Evolutionary conservation across 2,329 filamentous ascomycete species (phyloP), one percentile per base, ranked within the genome.

Genomic region (Plenodomus lindquistii): DNA sequence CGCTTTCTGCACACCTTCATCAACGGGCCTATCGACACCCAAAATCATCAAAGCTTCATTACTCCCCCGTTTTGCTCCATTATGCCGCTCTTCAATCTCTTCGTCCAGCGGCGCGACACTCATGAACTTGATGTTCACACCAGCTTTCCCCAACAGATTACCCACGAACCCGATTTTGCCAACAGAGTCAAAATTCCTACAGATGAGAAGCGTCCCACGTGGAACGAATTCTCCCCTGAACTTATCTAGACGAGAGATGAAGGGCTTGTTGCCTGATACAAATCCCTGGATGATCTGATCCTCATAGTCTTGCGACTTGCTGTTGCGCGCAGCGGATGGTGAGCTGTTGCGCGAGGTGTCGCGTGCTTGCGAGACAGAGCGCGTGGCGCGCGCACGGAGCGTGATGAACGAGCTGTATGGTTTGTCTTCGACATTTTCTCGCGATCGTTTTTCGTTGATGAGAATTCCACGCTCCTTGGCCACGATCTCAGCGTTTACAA

Each of bases 81-180:
- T 55, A 50, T 51, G 34, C 41, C 55, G 46, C 48, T 69, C 57
- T 42, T 63, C 57, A 15, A 65, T 53, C 37, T 70, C 70, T 34
- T 74, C 69, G 47, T 79, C 78, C 53, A 88, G 67, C 8, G 81
- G 80, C 40, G 81, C 80, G 1, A 92, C 89, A 64, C 83, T 85
- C 89, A 93, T 94, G 66, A 86, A 91, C 38, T 81, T 82, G 68
- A 93, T 90, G 63, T 94, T 94, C 43, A 94, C 84, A 0, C 83
- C 84, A 31, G 87, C 81, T 31, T 79, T 79, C 0, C 89, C 89
- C 20, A 93, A 74, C 42, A 85, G 79, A 48, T 80, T 85, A 1
- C 89, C 89, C 2, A 94, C 89, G 31, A 85, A 84, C 2, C 89
- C 89, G 67, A 94, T 93, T 77, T 91, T 92, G 10, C 89, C 89